Evolutionary conservation across 2,329 filamentous ascomycete species (phyloP), one percentile per base, ranked within the genome.

Genomic region (Thielaviopsis ethacetica): DNA sequence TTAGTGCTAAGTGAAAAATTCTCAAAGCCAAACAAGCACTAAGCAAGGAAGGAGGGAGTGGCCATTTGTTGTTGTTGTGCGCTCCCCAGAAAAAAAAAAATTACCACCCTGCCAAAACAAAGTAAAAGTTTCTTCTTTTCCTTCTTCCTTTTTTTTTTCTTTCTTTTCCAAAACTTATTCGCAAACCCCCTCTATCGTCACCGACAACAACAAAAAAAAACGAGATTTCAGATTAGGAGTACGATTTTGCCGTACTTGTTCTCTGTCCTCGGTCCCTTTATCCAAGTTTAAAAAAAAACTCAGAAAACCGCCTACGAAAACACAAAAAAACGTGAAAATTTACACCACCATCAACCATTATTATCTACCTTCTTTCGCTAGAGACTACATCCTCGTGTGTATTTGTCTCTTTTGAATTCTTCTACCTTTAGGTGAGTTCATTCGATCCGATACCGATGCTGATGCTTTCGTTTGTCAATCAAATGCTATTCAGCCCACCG

Each of bases 241-340:
- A 75, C 77, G 76, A 73, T 74, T 72, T 60, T 55, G 70, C 76
- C 75, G 76, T 78, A 73, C 76, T 76, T 73, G 69, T 74, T 77
- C 75, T 78, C 76, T 81, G 77, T 77, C 76, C 78, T 78, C 75
- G 72, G 73, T 75, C 75, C 71, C 71, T 73, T 76, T 73, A 73
- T 73, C 53, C 58, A 59, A 61, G 56, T 56, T 58, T 58, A 61
- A 58, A 61, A 61, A 60, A 61, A 61, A 61, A 61, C 52, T 58
- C 59, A 61, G 59, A 61, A 61, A 61, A 61, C 56, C 56, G 57
- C 52, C 68, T 66, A 68, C 68, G 71, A 71, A 69, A 70, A 70
- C 68, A 73, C 72, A 79, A 78, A 78, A 72, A 71, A 71, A 72
- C 67, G 71, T 76, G 81, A 82, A 82, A 82, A 80, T 67, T 76